phyloP scores from a whole-genome alignment of 2,329 filamentous ascomycete genomes.

The Aureobasidium sp. region DNA sequence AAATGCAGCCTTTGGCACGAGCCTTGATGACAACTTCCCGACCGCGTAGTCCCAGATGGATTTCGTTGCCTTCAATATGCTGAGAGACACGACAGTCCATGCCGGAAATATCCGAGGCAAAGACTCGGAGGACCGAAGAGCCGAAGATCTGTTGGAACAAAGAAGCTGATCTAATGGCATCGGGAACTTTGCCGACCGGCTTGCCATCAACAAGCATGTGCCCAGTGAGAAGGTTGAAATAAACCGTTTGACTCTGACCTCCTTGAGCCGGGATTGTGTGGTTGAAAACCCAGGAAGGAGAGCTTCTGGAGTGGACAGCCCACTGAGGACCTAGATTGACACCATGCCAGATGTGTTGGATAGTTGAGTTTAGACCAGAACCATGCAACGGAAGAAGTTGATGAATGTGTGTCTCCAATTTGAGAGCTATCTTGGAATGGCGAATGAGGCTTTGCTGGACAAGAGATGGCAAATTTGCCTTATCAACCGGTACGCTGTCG shows the following conservation, averaged over 20 bases:
- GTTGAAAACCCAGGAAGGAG: background rate
- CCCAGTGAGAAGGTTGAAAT: conserved; percentile 54
- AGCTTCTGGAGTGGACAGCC: background rate
- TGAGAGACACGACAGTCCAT: conserved; percentile 58
- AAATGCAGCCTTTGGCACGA: conserved; percentile 24
- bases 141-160: conserved; percentile 61
- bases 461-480: conserved; percentile 35
- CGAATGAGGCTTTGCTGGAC: conserved; percentile 48
- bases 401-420: conserved; percentile 2
- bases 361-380: background rate
- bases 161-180: conserved; percentile 49
- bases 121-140: conserved; percentile 54
- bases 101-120: conserved; percentile 56
- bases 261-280: background rate
- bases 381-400: background rate
- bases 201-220: conserved; percentile 56
- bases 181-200: conserved; percentile 60
- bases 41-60: conserved; percentile 62
- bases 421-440: conserved; percentile 52
- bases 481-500: conserved; percentile 49
- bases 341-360: conserved; percentile 1
- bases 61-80: conserved; percentile 41
- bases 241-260: conserved; percentile 16
- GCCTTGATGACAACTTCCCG: conserved; percentile 51
- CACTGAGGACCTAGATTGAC: background rate